Evolutionary conservation across 768 basidiomycete genomes (phyloP).

Genomic region (Agrocybe praecox): DNA sequence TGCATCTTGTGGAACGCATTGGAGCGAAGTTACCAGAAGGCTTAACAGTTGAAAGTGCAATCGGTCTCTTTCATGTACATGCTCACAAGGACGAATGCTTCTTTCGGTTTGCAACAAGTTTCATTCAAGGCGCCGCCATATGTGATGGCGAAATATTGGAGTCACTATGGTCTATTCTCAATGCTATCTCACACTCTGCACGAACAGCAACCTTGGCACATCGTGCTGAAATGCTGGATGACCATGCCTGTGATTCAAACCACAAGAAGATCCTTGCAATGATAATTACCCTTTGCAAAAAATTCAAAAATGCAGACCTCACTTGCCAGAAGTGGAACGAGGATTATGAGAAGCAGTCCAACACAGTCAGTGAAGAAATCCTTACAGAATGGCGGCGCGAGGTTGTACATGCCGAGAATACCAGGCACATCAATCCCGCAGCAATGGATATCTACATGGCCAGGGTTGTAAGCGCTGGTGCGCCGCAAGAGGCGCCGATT

Average conservation of each 20-base stretch:
- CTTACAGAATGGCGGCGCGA: background rate
- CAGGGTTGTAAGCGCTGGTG: background rate
- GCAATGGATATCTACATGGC: background rate
- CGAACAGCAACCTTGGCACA: slow-evolving; percentile 12
- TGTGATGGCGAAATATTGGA: slow-evolving; percentile 20
- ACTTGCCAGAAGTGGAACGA: background rate
- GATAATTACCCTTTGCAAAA: slow-evolving; percentile 1
- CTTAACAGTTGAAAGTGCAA: slow-evolving; percentile 7
- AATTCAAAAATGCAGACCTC: background rate
- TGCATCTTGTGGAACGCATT: background rate
- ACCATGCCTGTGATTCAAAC: slow-evolving; percentile 25
- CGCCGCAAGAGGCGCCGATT: no score
- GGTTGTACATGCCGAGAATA: background rate
- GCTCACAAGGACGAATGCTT: slow-evolving; percentile 27
- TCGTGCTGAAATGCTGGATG: slow-evolving; percentile 18
- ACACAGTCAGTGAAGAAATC: no score
- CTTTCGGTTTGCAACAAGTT: slow-evolving; percentile 17
- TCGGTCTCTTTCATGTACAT: slow-evolving; percentile 28
- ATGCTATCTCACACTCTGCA: slow-evolving; percentile 8
- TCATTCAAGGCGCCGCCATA: slow-evolving; percentile 11
- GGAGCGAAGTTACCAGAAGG: background rate
- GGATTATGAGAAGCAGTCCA: background rate
- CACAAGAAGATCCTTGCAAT: slow-evolving; percentile 23
- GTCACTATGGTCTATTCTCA: slow-evolving; percentile 18
- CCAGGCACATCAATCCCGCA: background rate